Conservation (phyloP, 768 basidiomycete genomes). For the Leccinellum rugosiceps region DNA sequence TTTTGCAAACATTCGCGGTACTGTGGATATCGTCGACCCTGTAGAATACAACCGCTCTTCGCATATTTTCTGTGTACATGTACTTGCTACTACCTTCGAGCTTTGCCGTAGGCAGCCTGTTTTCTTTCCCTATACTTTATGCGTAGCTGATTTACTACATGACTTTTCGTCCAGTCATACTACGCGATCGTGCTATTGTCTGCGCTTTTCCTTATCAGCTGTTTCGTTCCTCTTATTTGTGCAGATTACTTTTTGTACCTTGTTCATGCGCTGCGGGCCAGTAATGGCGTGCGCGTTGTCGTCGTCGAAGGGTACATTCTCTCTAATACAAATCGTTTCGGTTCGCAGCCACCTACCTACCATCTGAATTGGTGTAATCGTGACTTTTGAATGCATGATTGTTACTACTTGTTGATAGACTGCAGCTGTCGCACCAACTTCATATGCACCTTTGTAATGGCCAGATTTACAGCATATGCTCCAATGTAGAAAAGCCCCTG, state of each 20-base stretch:
- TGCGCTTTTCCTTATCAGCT: slow-evolving; percentile 5
- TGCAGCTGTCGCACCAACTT: background rate
- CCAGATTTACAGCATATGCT: background rate
- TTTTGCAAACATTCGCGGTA: slow-evolving; percentile 5
- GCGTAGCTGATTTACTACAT: slow-evolving; percentile 18
- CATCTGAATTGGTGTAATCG: background rate
- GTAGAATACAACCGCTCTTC: slow-evolving; percentile 25
- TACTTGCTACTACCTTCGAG: slow-evolving; percentile 15
- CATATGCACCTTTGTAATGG: background rate
- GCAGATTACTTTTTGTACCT: background rate
- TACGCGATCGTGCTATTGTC: slow-evolving; percentile 8
- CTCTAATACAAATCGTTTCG: background rate
- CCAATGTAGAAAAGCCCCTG: background rate
- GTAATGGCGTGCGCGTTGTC: background rate
- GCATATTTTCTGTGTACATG: slow-evolving; percentile 32
- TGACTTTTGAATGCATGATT: background rate
- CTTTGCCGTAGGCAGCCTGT: background rate
- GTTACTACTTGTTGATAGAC: background rate
- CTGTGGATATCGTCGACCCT: slow-evolving; percentile 14
- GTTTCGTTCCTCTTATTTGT: slow-evolving; percentile 6
- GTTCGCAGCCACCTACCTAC: background rate
- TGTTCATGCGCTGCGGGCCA: background rate
- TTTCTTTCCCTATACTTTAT: slow-evolving; percentile 15
- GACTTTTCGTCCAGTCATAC: background rate
- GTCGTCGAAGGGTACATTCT: background rate